phyloP scores from a whole-genome alignment of 257 asterid genomes.

The Perilla frutescens region DNA sequence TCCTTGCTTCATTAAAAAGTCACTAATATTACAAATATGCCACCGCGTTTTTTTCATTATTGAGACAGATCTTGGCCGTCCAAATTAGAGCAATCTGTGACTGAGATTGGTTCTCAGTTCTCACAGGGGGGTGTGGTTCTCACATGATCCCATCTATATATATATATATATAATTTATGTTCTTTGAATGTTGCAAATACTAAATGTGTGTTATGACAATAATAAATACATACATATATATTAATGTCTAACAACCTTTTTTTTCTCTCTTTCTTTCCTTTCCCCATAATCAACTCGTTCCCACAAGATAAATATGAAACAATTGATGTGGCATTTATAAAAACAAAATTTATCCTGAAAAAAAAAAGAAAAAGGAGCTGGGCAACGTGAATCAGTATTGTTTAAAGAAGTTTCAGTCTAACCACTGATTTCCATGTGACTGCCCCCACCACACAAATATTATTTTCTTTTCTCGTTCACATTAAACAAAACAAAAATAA shows the following conservation, averaged over 20 bases:
- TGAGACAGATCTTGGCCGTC: too few species aligned
- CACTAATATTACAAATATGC: too few species aligned
- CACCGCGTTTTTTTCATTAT: too few species aligned
- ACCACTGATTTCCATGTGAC: neutral
- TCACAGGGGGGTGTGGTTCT: too few species aligned
- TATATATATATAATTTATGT: neutral
- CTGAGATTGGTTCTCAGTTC: too few species aligned
- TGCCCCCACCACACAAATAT: neutral
- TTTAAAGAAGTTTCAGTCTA: neutral
- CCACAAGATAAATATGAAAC: neutral
- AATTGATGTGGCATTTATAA: neutral
- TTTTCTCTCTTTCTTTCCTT: neutral
- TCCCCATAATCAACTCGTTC: neutral
- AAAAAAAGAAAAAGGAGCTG: neutral
- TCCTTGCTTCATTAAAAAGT: too few species aligned
- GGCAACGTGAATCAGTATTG: slow-evolving; percentile 30
- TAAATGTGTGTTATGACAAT: too few species aligned
- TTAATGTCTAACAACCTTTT: neutral
- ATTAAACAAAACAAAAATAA: neutral
- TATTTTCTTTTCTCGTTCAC: neutral
- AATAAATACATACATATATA: too few species aligned
- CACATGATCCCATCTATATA: too few species aligned
- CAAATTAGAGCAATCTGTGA: too few species aligned
- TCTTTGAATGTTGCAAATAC: neutral
- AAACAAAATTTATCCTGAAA: neutral